Evolutionary conservation across 2,329 filamentous ascomycete species (phyloP).

Genomic region (Zarea fungicola): DNA sequence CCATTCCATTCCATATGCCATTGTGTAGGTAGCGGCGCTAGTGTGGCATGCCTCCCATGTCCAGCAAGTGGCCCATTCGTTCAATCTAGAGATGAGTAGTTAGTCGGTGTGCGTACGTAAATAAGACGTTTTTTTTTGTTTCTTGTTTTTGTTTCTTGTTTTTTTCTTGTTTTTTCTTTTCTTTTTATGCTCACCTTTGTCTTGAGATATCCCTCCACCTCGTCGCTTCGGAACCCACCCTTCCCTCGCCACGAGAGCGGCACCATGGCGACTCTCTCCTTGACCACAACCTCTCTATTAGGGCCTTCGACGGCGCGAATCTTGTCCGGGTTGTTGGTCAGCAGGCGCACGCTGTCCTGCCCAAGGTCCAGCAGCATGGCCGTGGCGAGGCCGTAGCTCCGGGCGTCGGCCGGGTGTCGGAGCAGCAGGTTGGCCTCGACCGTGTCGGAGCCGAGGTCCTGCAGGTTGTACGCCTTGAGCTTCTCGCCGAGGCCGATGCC

Average conservation of each 20-base stretch:
- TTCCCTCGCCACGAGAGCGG: constrained; percentile 87
- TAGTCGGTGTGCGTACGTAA: too few relatives aligned
- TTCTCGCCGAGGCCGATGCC: constrained; percentile 95
- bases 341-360: constrained; percentile 67
- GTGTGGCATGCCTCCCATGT: constrained; percentile 37
- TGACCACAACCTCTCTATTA: constrained; percentile 79
- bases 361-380: constrained; percentile 88
- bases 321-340: constrained; percentile 98
- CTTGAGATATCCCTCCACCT: constrained; percentile 89
- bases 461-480: constrained; percentile 95
- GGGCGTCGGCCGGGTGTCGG: constrained; percentile 86
- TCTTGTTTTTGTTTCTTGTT: too few relatives aligned
- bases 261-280: constrained; percentile 90
- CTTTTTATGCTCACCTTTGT: constrained; percentile 84
- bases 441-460: constrained; percentile 94
- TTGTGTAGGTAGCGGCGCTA: not conserved
- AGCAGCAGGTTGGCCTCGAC: constrained; percentile 92
- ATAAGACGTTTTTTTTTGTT: too few relatives aligned
- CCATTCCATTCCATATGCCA: not conserved
- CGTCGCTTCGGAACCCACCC: constrained; percentile 76
- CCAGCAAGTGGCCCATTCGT: constrained; percentile 80
- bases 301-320: constrained; percentile 91
- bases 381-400: constrained; percentile 93
- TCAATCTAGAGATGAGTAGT: constrained; percentile 56
- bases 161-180: too few relatives aligned